A percentile compares a stretch with the other conserved stretches of the same genome.
phyloP scores from a whole-genome alignment of 1,139 yeast genomes.

The Saccharomyces hybrid region DNA sequence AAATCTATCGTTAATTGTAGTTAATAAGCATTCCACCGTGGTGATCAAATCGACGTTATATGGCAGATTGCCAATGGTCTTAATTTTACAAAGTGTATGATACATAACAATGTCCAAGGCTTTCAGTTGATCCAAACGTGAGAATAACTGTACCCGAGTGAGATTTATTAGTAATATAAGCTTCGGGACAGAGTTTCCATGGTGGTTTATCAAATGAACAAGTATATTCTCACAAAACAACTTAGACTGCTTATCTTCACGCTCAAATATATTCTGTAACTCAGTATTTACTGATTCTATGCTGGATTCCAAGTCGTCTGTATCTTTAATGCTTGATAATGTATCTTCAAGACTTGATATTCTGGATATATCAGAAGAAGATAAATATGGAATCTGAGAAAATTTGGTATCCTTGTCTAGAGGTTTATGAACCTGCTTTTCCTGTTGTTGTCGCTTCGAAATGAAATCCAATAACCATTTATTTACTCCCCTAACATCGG shows the following conservation, averaged over 20 bases:
- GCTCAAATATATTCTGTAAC: neutral
- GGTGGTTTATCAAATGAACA: neutral
- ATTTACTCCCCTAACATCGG: constrained; percentile 12
- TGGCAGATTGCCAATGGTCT: neutral
- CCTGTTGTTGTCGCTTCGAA: neutral
- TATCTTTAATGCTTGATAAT: neutral
- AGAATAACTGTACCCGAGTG: neutral
- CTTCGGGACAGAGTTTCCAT: neutral
- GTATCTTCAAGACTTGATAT: neutral
- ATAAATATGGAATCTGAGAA: neutral
- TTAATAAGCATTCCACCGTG: constrained; percentile 2
- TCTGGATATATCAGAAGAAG: neutral
- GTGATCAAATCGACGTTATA: neutral
- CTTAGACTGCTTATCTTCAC: neutral
- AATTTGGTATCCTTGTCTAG: neutral
- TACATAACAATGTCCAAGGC: neutral
- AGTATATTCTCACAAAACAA: neutral
- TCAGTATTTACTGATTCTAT: neutral
- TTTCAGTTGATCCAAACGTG: neutral
- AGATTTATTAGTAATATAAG: neutral
- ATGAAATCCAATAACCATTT: constrained; percentile 10
- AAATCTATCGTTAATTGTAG: constrained; percentile 9
- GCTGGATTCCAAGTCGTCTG: neutral
- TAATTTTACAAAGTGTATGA: neutral
- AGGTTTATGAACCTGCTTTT: no score